phyloP scores from a whole-genome alignment of 805 yeast genomes.

The Tetrapisispora taiwanensis region DNA sequence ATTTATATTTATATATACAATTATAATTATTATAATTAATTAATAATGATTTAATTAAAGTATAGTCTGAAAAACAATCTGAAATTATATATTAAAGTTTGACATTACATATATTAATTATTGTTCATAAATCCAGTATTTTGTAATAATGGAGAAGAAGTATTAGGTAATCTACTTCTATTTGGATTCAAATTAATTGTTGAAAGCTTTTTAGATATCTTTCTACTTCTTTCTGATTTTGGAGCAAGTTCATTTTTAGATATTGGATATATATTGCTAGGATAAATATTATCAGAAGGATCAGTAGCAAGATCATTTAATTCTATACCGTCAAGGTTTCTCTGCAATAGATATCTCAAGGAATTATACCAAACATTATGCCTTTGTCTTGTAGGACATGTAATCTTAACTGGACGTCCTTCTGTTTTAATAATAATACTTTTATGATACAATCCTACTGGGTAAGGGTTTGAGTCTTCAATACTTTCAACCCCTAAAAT shows the following conservation, averaged over 20 bases:
- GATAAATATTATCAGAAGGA: constrained; percentile 27
- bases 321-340: constrained; percentile 49
- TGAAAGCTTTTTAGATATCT: constrained; percentile 1
- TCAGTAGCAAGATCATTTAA: constrained; percentile 37
- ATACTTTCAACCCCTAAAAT: constrained; percentile 71
- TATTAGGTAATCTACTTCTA: constrained; percentile 6
- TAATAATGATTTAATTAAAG: background rate
- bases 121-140: background rate
- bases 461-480: constrained; percentile 76
- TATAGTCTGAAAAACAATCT: too few species aligned
- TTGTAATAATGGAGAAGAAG: constrained; percentile 4
- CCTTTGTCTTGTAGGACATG: constrained; percentile 79
- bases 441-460: constrained; percentile 81
- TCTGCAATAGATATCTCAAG: constrained; percentile 59
- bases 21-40: background rate
- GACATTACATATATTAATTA: background rate
- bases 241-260: constrained; percentile 8
- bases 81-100: background rate
- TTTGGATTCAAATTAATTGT: background rate
- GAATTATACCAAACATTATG: constrained; percentile 91
- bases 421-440: constrained; percentile 68
- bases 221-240: constrained; percentile 12
- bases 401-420: constrained; percentile 57
- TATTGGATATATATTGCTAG: constrained; percentile 1
- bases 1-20: background rate